These are phyloP conservation scores for Emergomyces orientalis DNA, from an alignment of 2,329 filamentous ascomycete genomes.

Conservation along the genomic window DNA sequence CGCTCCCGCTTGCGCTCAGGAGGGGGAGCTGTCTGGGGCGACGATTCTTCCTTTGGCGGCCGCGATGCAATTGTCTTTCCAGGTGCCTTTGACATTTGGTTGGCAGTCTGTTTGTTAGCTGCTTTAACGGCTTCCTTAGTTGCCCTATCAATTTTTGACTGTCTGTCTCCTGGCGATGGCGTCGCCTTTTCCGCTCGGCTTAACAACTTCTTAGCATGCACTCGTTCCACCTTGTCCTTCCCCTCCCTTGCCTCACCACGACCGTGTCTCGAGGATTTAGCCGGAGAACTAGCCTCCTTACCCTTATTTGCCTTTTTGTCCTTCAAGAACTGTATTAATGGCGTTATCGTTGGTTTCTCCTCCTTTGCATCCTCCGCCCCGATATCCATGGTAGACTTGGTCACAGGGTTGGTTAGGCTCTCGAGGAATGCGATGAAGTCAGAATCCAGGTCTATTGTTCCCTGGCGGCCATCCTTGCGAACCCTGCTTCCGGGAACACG, in stretches of 20 bases:
- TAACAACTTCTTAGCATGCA: constrained; percentile 35
- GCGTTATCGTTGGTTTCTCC: constrained; percentile 65
- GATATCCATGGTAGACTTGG: constrained; percentile 46
- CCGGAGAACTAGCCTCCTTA: constrained; percentile 32
- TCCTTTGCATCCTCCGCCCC: constrained; percentile 44
- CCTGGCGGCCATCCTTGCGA: constrained; percentile 73
- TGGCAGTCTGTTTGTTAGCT: constrained; percentile 36
- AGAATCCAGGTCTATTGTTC: constrained; percentile 90
- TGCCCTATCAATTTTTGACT: constrained; percentile 43
- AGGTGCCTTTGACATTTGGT: constrained; percentile 27
- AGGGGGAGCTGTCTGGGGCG: constrained; percentile 20
- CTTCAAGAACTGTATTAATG: constrained; percentile 77
- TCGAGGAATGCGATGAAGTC: constrained; percentile 94
- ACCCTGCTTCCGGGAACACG: constrained; percentile 67
- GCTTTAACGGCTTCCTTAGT: constrained; percentile 54
- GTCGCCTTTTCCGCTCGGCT: constrained; percentile 31
- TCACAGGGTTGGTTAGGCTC: constrained; percentile 64
- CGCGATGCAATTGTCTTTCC: constrained; percentile 20
- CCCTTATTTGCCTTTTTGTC: constrained; percentile 78
- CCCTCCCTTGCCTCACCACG: constrained; percentile 30
- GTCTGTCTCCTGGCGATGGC: constrained; percentile 22
- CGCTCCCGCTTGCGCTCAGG: constrained; percentile 46
- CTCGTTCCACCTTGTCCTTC: constrained; percentile 34
- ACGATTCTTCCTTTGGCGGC: constrained; percentile 11
- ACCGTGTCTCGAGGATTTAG: constrained; percentile 38